Evolutionary conservation across 768 basidiomycete species (phyloP), one percentile per base, ranked within the genome.

Genomic region (Cantharellus anzutake): DNA sequence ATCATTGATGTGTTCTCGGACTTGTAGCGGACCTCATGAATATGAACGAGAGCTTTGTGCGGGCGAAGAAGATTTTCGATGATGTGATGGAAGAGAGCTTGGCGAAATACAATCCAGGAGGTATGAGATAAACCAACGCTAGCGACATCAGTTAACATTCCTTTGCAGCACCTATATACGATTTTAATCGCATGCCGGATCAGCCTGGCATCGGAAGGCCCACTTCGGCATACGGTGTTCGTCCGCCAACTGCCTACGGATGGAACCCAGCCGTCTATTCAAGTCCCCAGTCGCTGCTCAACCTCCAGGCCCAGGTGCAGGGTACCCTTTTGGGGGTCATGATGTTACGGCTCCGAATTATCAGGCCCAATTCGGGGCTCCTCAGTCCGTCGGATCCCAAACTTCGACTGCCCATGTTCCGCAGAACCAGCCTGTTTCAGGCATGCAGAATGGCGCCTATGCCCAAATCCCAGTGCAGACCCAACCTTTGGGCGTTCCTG

Each of bases 21-120:
- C 14, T 35, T 16, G 38, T 7, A 94, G 93, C 92, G 60, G 94
- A 98, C 70, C 75, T 97, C 40, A 84, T 92, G 3, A 82, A 84
- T 2, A 93, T 97, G 86, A 92, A 92, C 69, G 89, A 93, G 70
- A 90, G 82, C 16, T 96, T 98, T 66, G 78, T 92, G 38, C 81
- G 84, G 50, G 93, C 92, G 3, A 77, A 88, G 53, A 80, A 82
- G 14, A 88, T 93, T 59, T 98, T 93, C 66, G 92, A 96, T 67
- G 74, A 83, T 40, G 87, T 96, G 84, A 89, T 93, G 81, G 88
- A 91, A 67, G 89, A 91, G 62, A 86, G 84, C 65, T 72, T 91
- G 39, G 82, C 86, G 3, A 74, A 83, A 60, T 83, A 88, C 65
- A 75, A 62, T 50, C 63, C 79, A 5, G 82, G 78, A 55, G 74